Conservation (phyloP, 2,329 filamentous ascomycete genomes). For the Teratosphaeria destructans region DNA sequence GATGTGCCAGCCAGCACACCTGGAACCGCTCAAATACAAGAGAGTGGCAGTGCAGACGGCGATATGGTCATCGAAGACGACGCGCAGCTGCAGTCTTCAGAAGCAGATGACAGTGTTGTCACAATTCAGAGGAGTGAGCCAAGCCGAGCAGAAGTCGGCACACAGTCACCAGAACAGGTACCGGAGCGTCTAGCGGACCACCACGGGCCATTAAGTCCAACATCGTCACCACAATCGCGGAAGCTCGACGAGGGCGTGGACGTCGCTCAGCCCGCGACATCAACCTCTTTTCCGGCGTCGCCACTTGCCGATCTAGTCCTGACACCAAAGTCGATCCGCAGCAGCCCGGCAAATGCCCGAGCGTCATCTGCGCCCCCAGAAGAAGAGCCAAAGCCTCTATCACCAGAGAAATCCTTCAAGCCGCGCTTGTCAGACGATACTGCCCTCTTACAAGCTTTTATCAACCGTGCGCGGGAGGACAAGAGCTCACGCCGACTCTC, state of each 20-base stretch:
- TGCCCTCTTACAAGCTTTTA: conserved; percentile 39
- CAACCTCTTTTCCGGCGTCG: background rate
- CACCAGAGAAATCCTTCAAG: conserved; percentile 12
- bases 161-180: background rate
- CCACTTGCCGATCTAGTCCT: background rate
- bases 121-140: background rate
- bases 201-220: background rate
- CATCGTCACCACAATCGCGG: background rate
- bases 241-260: background rate
- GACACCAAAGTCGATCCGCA: background rate
- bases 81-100: background rate
- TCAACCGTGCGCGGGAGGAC: conserved; percentile 38
- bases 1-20: background rate
- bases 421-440: conserved; percentile 37
- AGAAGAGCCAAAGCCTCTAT: conserved; percentile 19
- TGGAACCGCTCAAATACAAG: background rate
- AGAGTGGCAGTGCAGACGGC: background rate
- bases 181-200: background rate
- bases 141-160: background rate
- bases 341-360: conserved; percentile 2
- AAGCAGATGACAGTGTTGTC: background rate
- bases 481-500: conserved; percentile 24
- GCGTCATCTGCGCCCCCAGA: conserved; percentile 26
- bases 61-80: background rate
- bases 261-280: background rate